These are phyloP conservation scores for Trypanosoma vivax DNA, from an alignment of 208 protist species.

Conservation along the genomic window DNA sequence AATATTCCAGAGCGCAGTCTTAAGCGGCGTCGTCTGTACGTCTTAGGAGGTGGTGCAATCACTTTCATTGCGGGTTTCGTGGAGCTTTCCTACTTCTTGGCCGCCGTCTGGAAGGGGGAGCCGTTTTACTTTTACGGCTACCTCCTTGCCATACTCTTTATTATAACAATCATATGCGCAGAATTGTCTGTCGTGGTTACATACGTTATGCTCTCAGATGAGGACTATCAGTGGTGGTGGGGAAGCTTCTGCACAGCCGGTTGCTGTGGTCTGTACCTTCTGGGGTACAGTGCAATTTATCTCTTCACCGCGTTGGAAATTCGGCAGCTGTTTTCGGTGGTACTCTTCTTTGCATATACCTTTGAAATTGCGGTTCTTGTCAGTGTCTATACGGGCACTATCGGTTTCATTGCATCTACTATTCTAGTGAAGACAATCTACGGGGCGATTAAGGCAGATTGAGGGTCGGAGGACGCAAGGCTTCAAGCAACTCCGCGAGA, in stretches of 20 bases:
- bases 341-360: slow-evolving; percentile 80
- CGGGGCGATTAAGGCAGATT: slow-evolving; percentile 53
- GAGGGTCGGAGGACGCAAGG: not conserved
- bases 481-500: slow-evolving; percentile 2
- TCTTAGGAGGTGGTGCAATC: slow-evolving; percentile 59
- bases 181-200: slow-evolving; percentile 96
- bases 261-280: slow-evolving; percentile 83
- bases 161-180: slow-evolving; percentile 89
- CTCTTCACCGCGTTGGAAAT: slow-evolving; percentile 76
- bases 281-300: slow-evolving; percentile 91
- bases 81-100: slow-evolving; percentile 95
- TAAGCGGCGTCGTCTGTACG: slow-evolving; percentile 28
- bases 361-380: slow-evolving; percentile 49
- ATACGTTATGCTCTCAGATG: slow-evolving; percentile 93
- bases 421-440: slow-evolving; percentile 78
- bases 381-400: slow-evolving; percentile 51
- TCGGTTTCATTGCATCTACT: slow-evolving; percentile 66
- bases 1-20: slow-evolving; percentile 77
- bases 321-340: slow-evolving; percentile 30
- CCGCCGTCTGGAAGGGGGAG: slow-evolving; percentile 85
- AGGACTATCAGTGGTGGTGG: slow-evolving; percentile 99
- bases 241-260: slow-evolving; percentile 83
- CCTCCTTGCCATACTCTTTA: slow-evolving; percentile 90
- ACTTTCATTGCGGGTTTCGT: slow-evolving; percentile 97
- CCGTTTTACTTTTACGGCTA: slow-evolving; percentile 96